Percentiles rank a stretch among this genome's conserved stretches.
phyloP scores from a whole-genome alignment of 2,329 filamentous ascomycete species.

The Colletotrichum tropicicola region DNA sequence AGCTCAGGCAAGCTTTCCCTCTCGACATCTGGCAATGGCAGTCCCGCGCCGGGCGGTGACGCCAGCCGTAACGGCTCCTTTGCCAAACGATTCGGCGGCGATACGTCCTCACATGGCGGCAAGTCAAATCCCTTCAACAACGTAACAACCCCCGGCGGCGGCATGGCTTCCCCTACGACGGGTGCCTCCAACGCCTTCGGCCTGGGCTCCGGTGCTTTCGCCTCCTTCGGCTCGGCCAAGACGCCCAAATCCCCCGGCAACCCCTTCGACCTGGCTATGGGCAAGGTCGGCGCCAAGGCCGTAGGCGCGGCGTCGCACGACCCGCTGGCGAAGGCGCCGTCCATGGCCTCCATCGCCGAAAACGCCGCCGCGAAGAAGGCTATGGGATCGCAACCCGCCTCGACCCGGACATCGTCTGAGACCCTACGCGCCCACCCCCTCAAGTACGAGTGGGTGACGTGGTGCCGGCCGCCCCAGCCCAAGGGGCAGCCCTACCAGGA shows the following conservation, averaged over 20 bases:
- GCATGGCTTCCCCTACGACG: conserved; percentile 78
- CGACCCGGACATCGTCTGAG: conserved; percentile 30
- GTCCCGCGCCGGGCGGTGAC: conserved; percentile 61
- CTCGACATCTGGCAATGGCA: conserved; percentile 73
- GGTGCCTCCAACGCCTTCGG: conserved; percentile 90
- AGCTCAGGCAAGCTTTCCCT: conserved; percentile 93
- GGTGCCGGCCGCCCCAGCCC: conserved; percentile 95
- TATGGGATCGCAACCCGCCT: conserved; percentile 26
- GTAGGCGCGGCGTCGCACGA: conserved; percentile 50
- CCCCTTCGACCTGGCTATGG: conserved; percentile 79
- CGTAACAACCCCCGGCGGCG: conserved; percentile 74
- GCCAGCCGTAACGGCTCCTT: conserved; percentile 69
- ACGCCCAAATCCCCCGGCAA: conserved; percentile 87
- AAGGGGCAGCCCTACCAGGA: conserved; percentile 89
- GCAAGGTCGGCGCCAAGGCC: conserved; percentile 56
- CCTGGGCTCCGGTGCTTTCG: conserved; percentile 93
- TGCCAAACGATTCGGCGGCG: conserved; percentile 79
- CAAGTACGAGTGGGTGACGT: conserved; percentile 92
- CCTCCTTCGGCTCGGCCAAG: conserved; percentile 89
- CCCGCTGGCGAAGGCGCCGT: conserved; percentile 47
- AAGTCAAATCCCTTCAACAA: conserved; percentile 82
- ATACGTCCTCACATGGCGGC: conserved; percentile 77
- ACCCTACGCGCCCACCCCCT: conserved; percentile 49
- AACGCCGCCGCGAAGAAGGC: conserved; percentile 58
- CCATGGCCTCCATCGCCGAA: conserved; percentile 61